Base-by-base conservation (phyloP, 306 rosid species). In the Rosa multiflora region DNA sequence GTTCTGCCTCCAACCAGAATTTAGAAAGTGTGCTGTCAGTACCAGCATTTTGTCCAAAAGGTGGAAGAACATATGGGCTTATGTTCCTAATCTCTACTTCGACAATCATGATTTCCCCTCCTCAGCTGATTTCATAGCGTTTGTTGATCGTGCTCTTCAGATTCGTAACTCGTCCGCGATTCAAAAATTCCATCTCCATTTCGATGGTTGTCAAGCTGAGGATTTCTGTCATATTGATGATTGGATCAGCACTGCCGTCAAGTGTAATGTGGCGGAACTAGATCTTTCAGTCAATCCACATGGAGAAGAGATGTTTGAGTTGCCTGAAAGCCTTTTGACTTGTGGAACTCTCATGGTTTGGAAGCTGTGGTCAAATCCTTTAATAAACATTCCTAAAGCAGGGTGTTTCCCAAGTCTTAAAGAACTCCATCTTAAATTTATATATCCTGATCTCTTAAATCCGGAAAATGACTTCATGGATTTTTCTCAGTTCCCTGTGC, bases 401-500 rank as follows among this genome's bases (percentile, higher is more conserved):
- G 14, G 13, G 13, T 37, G 48, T 8, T 39, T 1, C 14, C 48
- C 21, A 67, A 67, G 71, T 67, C 14, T 67, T 21, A 67, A 67
- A 43, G 43, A 9, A 4, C 71, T 67, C 21, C 71, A 67, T 40
- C 46, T 67, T 2, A 39, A 6, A 2, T 13, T 66, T 15, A 5
- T 5, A 9, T 3, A 62, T 62, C 43, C 68, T 29, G 12, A 7
- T 8, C 8, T 62, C 4, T 0, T 62, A 1, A 8, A 66, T 6
- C 46, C 5, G 2, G 46, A 37, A 37, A 15, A 35, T 37, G 3
- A 66, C 70, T 37, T 6, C 7, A 37, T 66, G 46, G 46, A 66
- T 66, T 13, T 66, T 66, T 66, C 46, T 35, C 21, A 66, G n/a
- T 66, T 37, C 70, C 70, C 70, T 66, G 70, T 37, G 12, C 70